Conservation (phyloP, 345 rosid genomes). For the Arabis alpina region DNA sequence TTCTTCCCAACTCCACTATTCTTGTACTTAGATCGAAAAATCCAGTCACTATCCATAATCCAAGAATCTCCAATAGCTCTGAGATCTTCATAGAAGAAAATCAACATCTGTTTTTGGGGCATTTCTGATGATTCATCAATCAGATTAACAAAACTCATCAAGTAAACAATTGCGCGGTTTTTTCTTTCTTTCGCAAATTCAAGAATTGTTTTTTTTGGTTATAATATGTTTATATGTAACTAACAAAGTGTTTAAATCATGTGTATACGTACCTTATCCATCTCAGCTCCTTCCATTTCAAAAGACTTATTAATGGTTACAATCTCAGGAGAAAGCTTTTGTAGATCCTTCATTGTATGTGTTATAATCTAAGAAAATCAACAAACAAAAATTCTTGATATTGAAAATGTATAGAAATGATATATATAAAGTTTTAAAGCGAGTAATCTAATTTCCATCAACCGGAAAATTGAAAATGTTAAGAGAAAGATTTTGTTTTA, state of each 20-base stretch:
- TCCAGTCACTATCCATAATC: conserved; percentile 58
- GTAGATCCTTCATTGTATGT: conserved; percentile 69
- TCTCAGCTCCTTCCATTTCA: conserved; percentile 53
- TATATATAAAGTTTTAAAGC: too few species aligned
- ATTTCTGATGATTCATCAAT: conserved; percentile 44
- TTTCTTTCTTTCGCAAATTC: conserved; percentile 39
- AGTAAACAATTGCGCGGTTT: conserved; percentile 7
- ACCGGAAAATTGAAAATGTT: too few species aligned
- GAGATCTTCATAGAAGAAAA: conserved; percentile 58
- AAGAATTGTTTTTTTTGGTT: neutral
- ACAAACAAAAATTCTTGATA: too few species aligned
- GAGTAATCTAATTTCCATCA: too few species aligned
- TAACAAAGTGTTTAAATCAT: neutral
- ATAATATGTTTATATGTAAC: neutral
- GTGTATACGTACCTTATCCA: conserved; percentile 48
- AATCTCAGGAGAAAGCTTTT: conserved; percentile 65
- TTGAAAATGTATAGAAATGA: too few species aligned
- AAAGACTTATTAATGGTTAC: conserved; percentile 47
- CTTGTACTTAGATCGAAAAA: conserved; percentile 51
- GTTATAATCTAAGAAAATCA: conserved; percentile 49
- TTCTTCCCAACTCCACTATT: conserved; percentile 47
- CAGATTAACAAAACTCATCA: conserved; percentile 42
- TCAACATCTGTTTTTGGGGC: conserved; percentile 56
- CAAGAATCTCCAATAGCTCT: conserved; percentile 74
- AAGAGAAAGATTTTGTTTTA: too few species aligned